Percentiles rank a stretch among this genome's conserved stretches.
phyloP scores from a whole-genome alignment of 106 monocot genomes.

The Allium fistulosum region DNA sequence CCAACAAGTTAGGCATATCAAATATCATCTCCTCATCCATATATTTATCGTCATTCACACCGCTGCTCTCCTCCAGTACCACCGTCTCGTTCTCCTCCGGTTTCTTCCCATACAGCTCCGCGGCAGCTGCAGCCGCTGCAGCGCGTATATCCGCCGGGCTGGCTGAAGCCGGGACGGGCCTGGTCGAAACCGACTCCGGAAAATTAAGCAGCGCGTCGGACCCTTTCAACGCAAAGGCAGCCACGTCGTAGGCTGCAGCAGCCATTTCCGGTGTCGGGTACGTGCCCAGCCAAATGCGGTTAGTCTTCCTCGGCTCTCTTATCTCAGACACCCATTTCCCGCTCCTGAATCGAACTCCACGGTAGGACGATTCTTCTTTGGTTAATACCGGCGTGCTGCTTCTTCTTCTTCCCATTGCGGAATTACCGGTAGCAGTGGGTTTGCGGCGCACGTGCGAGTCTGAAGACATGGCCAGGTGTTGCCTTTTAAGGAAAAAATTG shows the following conservation, averaged over 20 bases:
- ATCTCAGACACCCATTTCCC: constrained; percentile 94
- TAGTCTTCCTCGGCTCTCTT: constrained; percentile 73
- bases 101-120: neutral
- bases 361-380: constrained; percentile 11
- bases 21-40: constrained; percentile 88
- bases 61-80: neutral
- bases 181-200: constrained; percentile 25
- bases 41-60: constrained; percentile 9
- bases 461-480: too few relatives aligned
- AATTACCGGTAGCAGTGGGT: too few relatives aligned
- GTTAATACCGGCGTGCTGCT: too few relatives aligned
- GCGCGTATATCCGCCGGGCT: constrained; percentile 59
- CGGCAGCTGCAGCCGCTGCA: constrained; percentile 30
- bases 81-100: neutral
- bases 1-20: constrained; percentile 66
- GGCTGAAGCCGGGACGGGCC: constrained; percentile 34
- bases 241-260: constrained; percentile 81
- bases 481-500: too few relatives aligned
- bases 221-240: constrained; percentile 59
- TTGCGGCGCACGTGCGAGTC: too few relatives aligned
- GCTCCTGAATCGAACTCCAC: constrained; percentile 52
- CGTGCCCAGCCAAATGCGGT: constrained; percentile 83
- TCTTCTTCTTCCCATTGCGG: too few relatives aligned
- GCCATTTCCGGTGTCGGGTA: constrained; percentile 77
- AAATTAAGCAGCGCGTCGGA: constrained; percentile 70